Percentiles rank a stretch among this genome's conserved stretches.
Evolutionary conservation across 1,284 basidiomycete genomes (phyloP).

Genomic region (Tremellales sp.): DNA sequence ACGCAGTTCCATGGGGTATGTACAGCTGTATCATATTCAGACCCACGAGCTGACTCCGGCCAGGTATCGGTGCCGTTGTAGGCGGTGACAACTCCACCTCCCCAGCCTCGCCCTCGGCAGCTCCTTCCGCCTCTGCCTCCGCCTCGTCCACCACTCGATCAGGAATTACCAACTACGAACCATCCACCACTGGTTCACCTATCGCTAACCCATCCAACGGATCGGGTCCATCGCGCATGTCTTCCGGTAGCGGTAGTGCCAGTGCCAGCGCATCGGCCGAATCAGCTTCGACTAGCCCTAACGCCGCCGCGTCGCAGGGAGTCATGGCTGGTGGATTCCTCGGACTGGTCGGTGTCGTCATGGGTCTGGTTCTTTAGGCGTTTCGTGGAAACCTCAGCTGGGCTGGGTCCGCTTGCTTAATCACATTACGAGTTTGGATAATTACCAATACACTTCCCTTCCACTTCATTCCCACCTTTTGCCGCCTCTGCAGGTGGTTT

Average conservation of each 20-base stretch:
- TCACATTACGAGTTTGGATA: too few species aligned
- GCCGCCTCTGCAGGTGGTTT: too few species aligned
- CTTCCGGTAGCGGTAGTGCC: neutral
- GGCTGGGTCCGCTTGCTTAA: too few species aligned
- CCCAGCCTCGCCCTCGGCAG: slow-evolving; percentile 7
- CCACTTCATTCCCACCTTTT: too few species aligned
- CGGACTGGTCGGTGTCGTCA: neutral
- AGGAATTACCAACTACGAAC: neutral
- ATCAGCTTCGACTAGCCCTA: slow-evolving; percentile 11
- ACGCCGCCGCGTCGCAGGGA: slow-evolving; percentile 3
- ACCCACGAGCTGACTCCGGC: neutral
- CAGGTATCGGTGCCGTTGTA: slow-evolving; percentile 27
- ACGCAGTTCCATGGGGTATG: slow-evolving; percentile 38
- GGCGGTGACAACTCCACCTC: slow-evolving; percentile 9
- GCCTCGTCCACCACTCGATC: slow-evolving; percentile 5
- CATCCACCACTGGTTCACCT: slow-evolving; percentile 5
- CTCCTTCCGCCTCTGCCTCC: slow-evolving; percentile 7
- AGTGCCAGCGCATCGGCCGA: slow-evolving; percentile 6
- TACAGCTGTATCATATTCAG: neutral
- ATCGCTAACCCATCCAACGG: slow-evolving; percentile 9
- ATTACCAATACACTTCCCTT: too few species aligned
- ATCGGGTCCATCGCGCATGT: slow-evolving; percentile 4
- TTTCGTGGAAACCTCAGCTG: too few species aligned
- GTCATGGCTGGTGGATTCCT: neutral
- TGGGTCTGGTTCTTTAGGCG: neutral